phyloP scores from a whole-genome alignment of 441 rosid species.

The Omphalea diandra region DNA sequence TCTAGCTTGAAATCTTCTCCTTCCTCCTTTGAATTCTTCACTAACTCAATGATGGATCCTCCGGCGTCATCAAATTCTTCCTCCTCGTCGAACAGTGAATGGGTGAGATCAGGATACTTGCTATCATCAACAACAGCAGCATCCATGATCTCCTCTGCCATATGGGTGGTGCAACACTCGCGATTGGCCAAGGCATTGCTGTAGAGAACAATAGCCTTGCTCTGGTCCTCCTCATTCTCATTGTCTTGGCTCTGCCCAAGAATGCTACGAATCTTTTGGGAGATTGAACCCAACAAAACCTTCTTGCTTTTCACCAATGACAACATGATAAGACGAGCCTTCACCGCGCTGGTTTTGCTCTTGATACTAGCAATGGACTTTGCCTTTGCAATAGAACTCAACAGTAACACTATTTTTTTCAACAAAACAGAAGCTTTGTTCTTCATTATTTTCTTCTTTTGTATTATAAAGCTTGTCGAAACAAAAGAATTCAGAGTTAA shows the following conservation, averaged over 20 bases:
- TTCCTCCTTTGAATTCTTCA: conserved; percentile 59
- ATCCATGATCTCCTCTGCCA: not conserved
- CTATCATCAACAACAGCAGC: conserved; percentile 20
- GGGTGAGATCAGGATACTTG: conserved; percentile 55
- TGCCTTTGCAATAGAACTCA: conserved; percentile 46
- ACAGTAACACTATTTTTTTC: conserved; percentile 44
- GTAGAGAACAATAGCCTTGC: conserved; percentile 38
- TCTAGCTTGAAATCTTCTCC: conserved; percentile 77
- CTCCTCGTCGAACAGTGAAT: conserved; percentile 40
- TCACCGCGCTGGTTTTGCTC: conserved; percentile 57
- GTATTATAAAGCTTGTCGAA: not conserved
- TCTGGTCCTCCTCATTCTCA: conserved; percentile 17
- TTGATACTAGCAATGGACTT: conserved; percentile 59
- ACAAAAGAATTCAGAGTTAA: not conserved
- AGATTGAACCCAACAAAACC: conserved; percentile 47
- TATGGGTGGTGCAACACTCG: conserved; percentile 19
- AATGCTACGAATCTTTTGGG: conserved; percentile 53
- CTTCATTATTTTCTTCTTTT: conserved; percentile 49
- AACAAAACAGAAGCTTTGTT: conserved; percentile 46
- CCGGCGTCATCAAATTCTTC: conserved; percentile 42
- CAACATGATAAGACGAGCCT: conserved; percentile 61
- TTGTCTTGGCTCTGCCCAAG: conserved; percentile 29
- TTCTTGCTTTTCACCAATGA: conserved; percentile 62
- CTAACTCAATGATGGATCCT: conserved; percentile 67
- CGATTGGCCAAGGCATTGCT: conserved; percentile 16